phyloP scores from a whole-genome alignment of 2,329 filamentous ascomycete species.

The Amesomyces nigricolor region DNA sequence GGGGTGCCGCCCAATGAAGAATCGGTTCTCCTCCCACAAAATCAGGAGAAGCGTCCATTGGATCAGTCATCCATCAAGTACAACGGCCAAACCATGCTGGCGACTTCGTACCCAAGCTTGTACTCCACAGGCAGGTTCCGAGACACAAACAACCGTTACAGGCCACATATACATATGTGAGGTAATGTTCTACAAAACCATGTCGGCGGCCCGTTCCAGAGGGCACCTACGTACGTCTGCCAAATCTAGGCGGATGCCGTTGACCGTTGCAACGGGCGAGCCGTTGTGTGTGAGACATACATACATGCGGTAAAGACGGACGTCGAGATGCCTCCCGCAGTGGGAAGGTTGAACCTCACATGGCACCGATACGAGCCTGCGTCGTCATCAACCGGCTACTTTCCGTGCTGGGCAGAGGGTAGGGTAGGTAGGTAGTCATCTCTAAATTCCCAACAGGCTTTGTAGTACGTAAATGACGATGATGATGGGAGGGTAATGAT shows the following conservation, averaged over 20 bases:
- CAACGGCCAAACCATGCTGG: neutral
- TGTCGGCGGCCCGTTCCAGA: slow-evolving; percentile 8
- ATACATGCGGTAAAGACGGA: too few species aligned
- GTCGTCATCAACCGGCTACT: too few species aligned
- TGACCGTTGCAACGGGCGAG: too few species aligned
- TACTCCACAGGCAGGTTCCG: neutral
- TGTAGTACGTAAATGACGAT: neutral
- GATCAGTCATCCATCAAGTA: neutral
- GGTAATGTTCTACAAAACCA: neutral
- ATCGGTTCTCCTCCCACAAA: too few species aligned
- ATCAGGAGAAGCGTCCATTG: too few species aligned
- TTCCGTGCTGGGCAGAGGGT: too few species aligned
- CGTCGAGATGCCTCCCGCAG: too few species aligned
- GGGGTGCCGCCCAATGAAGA: neutral
- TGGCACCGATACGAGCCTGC: too few species aligned
- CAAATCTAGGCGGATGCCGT: too few species aligned
- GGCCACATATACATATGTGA: neutral
- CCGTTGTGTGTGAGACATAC: too few species aligned
- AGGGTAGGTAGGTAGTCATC: neutral
- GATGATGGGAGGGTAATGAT: slow-evolving; percentile 16
- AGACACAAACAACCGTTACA: neutral
- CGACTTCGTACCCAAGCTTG: neutral
- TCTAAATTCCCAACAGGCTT: neutral
- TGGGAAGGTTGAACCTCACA: too few species aligned
- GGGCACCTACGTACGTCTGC: neutral